A percentile compares a stretch with the other conserved stretches of the same genome.
Evolutionary conservation across 352 stramenopile genomes (phyloP).

Genomic region (Aphanomyces cochlioides): DNA sequence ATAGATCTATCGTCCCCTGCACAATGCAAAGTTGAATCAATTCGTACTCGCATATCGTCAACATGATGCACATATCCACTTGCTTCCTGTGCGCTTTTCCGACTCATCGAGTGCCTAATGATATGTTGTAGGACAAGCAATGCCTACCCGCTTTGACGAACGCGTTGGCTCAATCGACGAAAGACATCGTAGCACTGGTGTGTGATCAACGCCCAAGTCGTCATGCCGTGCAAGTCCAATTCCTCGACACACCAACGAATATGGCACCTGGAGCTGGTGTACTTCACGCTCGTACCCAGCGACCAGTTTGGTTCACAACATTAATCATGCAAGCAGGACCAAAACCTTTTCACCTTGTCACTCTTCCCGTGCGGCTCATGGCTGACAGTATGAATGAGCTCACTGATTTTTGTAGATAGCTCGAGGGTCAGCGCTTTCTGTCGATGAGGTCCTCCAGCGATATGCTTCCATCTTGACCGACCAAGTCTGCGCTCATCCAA

Average conservation of each 20-base stretch:
- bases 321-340: background rate
- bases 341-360: slow-evolving; percentile 19
- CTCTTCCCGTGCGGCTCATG: slow-evolving; percentile 4
- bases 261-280: slow-evolving; percentile 13
- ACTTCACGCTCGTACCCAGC: slow-evolving; percentile 8
- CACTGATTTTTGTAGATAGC: slow-evolving; percentile 3
- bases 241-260: background rate
- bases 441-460: slow-evolving; percentile 13
- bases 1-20: slow-evolving; percentile 29
- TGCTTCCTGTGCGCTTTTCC: slow-evolving; percentile 11
- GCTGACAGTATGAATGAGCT: too few species aligned
- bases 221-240: slow-evolving; percentile 12
- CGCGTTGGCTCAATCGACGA: background rate
- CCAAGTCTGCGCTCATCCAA: background rate
- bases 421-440: background rate
- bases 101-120: background rate
- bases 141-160: slow-evolving; percentile 11
- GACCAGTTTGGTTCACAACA: slow-evolving; percentile 26
- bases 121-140: slow-evolving; percentile 19
- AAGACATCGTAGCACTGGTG: slow-evolving; percentile 17
- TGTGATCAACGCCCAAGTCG: slow-evolving; percentile 27
- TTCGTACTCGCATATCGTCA: background rate
- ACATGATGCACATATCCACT: background rate
- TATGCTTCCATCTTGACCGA: slow-evolving; percentile 9
- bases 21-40: slow-evolving; percentile 12